A percentile compares a stretch with the other conserved stretches of the same genome.
These are phyloP conservation scores for Mortierella alpina DNA, from an alignment of 192 early-diverging fungal species.

Conservation along the genomic window DNA sequence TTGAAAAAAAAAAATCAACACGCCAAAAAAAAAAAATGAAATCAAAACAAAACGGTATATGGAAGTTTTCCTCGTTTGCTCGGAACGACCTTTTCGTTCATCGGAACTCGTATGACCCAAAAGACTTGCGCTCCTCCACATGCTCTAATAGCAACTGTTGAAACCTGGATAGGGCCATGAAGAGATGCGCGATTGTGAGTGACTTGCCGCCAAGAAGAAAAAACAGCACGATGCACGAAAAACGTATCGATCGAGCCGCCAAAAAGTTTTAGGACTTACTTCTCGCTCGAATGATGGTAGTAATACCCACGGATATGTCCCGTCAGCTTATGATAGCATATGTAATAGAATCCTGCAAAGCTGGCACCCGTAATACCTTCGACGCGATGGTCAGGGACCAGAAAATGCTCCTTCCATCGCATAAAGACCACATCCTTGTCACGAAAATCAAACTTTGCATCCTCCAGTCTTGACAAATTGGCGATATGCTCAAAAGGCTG, in stretches of 20 bases:
- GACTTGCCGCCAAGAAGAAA: no score
- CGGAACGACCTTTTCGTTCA: conserved; percentile 16
- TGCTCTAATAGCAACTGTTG: conserved; percentile 59
- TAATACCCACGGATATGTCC: conserved; percentile 73
- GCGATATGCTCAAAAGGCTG: conserved; percentile 43
- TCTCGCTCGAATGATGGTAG: conserved; percentile 65
- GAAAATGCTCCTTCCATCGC: conserved; percentile 93
- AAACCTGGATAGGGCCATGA: conserved; percentile 39
- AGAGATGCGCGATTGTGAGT: background rate
- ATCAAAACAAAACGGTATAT: background rate
- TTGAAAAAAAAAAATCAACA: background rate
- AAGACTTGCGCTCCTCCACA: conserved; percentile 41
- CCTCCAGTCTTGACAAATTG: conserved; percentile 56
- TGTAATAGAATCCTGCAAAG: conserved; percentile 92
- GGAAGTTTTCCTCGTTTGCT: background rate
- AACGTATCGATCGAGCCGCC: background rate
- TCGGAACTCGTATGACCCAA: conserved; percentile 65
- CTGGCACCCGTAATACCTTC: conserved; percentile 80
- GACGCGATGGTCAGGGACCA: conserved; percentile 86
- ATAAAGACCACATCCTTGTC: conserved; percentile 77
- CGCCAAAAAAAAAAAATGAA: background rate
- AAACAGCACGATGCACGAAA: background rate
- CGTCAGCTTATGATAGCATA: conserved; percentile 72
- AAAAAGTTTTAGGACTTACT: conserved; percentile 40
- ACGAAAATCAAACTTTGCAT: conserved; percentile 55